Conservation (phyloP, 2,329 filamentous ascomycete species). For the Ceratocystis alfenasii region DNA sequence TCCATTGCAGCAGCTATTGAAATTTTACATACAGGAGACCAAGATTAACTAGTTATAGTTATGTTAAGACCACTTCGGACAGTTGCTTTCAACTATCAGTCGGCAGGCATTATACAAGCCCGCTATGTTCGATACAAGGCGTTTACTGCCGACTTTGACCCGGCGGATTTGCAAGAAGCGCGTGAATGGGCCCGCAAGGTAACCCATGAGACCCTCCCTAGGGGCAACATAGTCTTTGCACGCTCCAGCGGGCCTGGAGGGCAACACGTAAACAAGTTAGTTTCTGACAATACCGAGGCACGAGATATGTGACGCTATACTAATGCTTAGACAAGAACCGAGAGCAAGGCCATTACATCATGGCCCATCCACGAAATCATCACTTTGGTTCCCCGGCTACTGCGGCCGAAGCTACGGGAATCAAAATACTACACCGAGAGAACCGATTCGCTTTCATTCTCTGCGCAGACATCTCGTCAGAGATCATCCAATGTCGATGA, state of each 20-base stretch:
- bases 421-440: conserved; percentile 44
- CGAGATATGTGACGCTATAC: background rate
- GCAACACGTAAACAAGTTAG: conserved; percentile 52
- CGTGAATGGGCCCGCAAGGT: conserved; percentile 41
- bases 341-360: conserved; percentile 46
- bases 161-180: conserved; percentile 39
- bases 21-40: background rate
- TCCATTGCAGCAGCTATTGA: background rate
- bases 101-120: conserved; percentile 26
- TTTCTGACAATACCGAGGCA: conserved; percentile 2
- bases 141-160: conserved; percentile 40
- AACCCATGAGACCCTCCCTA: conserved; percentile 35
- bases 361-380: conserved; percentile 40
- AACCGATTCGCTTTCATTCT: conserved; percentile 43
- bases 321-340: conserved; percentile 35
- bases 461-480: conserved; percentile 44
- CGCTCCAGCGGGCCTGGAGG: conserved; percentile 51
- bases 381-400: conserved; percentile 35
- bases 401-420: conserved; percentile 37
- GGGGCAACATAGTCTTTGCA: conserved; percentile 42
- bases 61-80: background rate
- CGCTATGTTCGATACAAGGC: conserved; percentile 35
- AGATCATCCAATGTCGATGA: conserved; percentile 41
- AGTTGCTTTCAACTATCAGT: conserved; percentile 22
- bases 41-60: conserved; percentile 11